Percentiles rank a stretch among this genome's conserved stretches.
Evolutionary conservation across 169 alveolate species (phyloP).

Genomic region (Plasmodium gonderi): DNA sequence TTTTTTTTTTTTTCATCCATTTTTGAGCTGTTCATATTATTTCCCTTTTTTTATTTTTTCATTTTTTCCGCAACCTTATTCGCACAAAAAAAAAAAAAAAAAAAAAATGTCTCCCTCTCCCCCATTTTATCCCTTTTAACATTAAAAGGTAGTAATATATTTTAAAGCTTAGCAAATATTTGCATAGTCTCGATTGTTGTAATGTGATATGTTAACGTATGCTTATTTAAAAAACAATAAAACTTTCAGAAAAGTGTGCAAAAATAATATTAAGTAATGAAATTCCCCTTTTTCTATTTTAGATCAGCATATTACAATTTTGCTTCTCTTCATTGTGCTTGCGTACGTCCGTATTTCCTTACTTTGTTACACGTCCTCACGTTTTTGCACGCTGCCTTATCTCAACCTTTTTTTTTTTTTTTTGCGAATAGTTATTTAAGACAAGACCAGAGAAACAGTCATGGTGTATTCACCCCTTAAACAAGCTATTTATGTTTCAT

Average conservation of each 20-base stretch:
- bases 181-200: too few species aligned
- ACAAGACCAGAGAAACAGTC: not conserved
- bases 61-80: not conserved
- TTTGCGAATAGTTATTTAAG: not conserved
- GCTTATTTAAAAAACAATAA: too few species aligned
- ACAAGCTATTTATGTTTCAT: not conserved
- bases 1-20: not conserved
- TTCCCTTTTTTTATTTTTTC: not conserved
- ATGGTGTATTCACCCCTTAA: not conserved
- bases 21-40: not conserved
- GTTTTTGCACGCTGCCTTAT: not conserved
- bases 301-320: too few species aligned
- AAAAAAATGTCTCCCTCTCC: too few species aligned
- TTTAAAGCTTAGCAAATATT: too few species aligned
- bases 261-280: too few species aligned
- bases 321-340: too few species aligned
- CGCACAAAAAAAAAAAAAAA: not conserved
- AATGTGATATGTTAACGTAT: too few species aligned
- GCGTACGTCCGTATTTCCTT: too few species aligned
- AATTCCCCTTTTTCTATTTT: too few species aligned
- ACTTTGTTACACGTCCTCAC: not conserved
- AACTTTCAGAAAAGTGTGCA: too few species aligned
- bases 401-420: not conserved
- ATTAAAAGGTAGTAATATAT: not conserved
- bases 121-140: slow-evolving; percentile 1